These are phyloP conservation scores for Vittaforma corneae DNA, from an alignment of 371 early-diverging fungal species.

Conservation along the genomic window DNA sequence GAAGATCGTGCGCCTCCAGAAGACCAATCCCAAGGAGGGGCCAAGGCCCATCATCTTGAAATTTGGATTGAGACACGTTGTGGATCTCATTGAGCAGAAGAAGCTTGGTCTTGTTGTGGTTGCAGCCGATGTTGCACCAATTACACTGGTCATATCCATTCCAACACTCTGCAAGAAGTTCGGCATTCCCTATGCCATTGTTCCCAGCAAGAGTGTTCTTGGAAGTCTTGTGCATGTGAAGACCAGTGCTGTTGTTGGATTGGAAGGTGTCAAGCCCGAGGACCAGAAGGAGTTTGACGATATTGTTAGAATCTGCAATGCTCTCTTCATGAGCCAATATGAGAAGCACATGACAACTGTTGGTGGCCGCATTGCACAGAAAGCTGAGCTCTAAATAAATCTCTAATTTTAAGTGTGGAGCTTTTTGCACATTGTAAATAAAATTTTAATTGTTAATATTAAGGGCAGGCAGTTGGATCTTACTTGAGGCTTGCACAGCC, in stretches of 20 bases:
- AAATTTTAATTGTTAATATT: neutral
- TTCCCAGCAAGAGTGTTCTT: slow-evolving; percentile 88
- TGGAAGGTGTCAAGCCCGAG: slow-evolving; percentile 82
- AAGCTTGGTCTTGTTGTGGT: slow-evolving; percentile 94
- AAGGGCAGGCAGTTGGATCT: neutral
- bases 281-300: slow-evolving; percentile 61
- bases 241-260: slow-evolving; percentile 84
- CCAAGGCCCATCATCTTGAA: slow-evolving; percentile 88
- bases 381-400: neutral
- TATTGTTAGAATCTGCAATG: slow-evolving; percentile 38
- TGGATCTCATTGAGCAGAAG: slow-evolving; percentile 86
- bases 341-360: slow-evolving; percentile 49
- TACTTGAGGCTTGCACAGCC: neutral
- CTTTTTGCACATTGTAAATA: slow-evolving; percentile 3
- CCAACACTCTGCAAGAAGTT: slow-evolving; percentile 99
- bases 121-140: slow-evolving; percentile 96
- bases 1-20: slow-evolving; percentile 80
- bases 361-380: slow-evolving; percentile 46
- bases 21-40: slow-evolving; percentile 69
- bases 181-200: slow-evolving; percentile 95
- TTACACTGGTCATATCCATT: slow-evolving; percentile 91
- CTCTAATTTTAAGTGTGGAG: neutral
- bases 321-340: slow-evolving; percentile 51
- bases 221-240: slow-evolving; percentile 96
- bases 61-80: slow-evolving; percentile 98